A percentile compares a stretch with the other conserved stretches of the same genome.
These are phyloP conservation scores for Cryphonectria carpinicola DNA, from an alignment of 2,329 filamentous ascomycete genomes.

Conservation along the genomic window DNA sequence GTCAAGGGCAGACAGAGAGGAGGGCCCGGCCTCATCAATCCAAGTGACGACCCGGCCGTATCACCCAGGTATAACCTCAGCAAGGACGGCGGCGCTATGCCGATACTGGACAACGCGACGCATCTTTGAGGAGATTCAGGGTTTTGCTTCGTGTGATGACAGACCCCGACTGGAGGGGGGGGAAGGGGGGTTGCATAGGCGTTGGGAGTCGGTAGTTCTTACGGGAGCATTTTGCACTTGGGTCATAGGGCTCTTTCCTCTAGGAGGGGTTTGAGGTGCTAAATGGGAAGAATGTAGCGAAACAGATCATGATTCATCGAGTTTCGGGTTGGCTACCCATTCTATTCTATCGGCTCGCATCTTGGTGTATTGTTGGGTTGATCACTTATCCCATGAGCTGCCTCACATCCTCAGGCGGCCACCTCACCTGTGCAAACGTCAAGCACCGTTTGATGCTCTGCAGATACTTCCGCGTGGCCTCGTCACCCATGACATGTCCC, in stretches of 20 bases:
- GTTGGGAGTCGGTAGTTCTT: conserved; percentile 25
- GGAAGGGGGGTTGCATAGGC: conserved; percentile 11
- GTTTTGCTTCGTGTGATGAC: conserved; percentile 15
- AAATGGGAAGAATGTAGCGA: neutral
- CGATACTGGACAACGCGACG: conserved; percentile 11
- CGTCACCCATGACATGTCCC: conserved; percentile 96
- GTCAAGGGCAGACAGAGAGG: conserved; percentile 48
- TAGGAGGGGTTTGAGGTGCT: neutral
- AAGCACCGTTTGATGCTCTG: conserved; percentile 97
- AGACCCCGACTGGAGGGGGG: neutral
- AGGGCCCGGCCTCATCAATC: neutral
- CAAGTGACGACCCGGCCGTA: neutral
- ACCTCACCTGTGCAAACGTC: conserved; percentile 94
- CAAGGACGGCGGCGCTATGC: conserved; percentile 5
- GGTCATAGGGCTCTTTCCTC: neutral
- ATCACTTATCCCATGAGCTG: conserved; percentile 84
- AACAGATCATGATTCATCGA: neutral
- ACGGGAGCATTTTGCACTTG: conserved; percentile 15
- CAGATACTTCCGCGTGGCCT: conserved; percentile 91
- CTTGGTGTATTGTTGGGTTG: neutral
- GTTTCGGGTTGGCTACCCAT: neutral
- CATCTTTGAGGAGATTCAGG: neutral
- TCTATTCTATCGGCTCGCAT: neutral
- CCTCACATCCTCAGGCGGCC: conserved; percentile 89
- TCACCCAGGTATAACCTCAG: conserved; percentile 10